Conservation (phyloP, 257 asterid species). For the Solanum gracilifrons region DNA sequence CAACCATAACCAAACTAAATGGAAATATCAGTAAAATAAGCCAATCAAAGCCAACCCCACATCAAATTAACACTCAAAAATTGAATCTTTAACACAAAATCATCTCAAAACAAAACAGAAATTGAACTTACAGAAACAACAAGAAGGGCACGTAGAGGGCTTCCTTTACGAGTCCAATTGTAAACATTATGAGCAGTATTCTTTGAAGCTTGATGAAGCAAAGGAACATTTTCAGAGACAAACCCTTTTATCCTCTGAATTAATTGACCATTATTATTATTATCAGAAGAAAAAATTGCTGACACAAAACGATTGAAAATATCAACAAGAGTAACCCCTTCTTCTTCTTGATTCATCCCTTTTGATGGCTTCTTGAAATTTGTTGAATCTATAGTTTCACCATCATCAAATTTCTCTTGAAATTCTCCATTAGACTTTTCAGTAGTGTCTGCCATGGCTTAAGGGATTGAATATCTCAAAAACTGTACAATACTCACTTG, state of each 20-base stretch:
- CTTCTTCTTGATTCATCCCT: not conserved
- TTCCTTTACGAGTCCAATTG: conserved; percentile 68
- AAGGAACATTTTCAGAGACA: conserved; percentile 43
- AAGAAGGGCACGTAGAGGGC: conserved; percentile 58
- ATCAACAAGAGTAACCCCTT: conserved; percentile 33
- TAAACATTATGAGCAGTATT: conserved; percentile 41
- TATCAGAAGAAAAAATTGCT: conserved; percentile 39
- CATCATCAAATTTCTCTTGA: not conserved
- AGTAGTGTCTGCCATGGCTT: not conserved
- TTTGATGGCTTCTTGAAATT: not conserved
- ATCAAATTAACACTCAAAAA: not conserved
- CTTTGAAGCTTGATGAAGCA: conserved; percentile 49
- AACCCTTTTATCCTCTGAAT: conserved; percentile 37
- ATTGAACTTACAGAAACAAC: conserved; percentile 50
- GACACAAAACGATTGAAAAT: conserved; percentile 39
- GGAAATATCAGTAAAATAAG: not conserved
- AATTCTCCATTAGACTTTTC: not conserved
- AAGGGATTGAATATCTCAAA: not conserved
- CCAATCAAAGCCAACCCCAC: not conserved
- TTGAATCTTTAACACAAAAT: not conserved
- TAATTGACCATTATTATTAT: conserved; percentile 21
- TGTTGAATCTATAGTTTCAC: not conserved
- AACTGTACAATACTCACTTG: not conserved
- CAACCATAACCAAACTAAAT: not conserved
- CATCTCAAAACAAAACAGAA: not conserved